phyloP scores from a whole-genome alignment of 352 stramenopile species.

The Phytopythium litorale region DNA sequence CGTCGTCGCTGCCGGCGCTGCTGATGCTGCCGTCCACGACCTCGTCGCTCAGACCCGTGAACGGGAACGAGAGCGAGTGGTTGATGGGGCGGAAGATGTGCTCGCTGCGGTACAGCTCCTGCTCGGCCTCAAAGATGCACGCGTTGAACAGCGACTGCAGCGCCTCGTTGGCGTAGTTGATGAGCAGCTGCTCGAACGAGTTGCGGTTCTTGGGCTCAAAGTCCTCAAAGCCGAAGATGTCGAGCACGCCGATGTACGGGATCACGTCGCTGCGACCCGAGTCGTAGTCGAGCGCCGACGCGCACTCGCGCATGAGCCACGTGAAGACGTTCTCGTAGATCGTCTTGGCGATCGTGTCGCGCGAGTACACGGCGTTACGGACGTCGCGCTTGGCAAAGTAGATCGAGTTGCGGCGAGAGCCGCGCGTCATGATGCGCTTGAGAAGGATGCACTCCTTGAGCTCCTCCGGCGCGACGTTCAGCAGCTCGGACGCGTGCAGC shows the following conservation, averaged over 20 bases:
- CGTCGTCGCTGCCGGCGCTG: constrained; percentile 13
- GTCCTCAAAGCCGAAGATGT: constrained; percentile 93
- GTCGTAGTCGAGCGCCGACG: constrained; percentile 74
- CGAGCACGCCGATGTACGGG: constrained; percentile 88
- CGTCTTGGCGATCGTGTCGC: constrained; percentile 88
- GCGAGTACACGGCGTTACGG: constrained; percentile 70
- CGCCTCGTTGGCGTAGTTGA: constrained; percentile 93
- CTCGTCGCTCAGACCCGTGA: constrained; percentile 20
- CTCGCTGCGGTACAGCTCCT: constrained; percentile 79
- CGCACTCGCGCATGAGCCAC: constrained; percentile 86
- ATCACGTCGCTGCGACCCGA: constrained; percentile 75
- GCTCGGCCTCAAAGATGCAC: constrained; percentile 84
- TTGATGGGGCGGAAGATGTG: constrained; percentile 84
- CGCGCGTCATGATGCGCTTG: constrained; percentile 78
- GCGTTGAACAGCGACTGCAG: constrained; percentile 89
- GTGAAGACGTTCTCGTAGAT: constrained; percentile 89
- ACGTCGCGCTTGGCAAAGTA: constrained; percentile 74
- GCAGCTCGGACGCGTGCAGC: constrained; percentile 44
- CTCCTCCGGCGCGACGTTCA: constrained; percentile 60
- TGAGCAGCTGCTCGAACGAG: constrained; percentile 90
- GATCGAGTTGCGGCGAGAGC: constrained; percentile 69
- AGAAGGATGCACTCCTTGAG: constrained; percentile 73
- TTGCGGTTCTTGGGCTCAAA: constrained; percentile 89
- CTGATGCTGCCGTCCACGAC: constrained; percentile 15
- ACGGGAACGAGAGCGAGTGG: constrained; percentile 76